These are phyloP conservation scores for Serendipita indica DNA, from an alignment of 768 basidiomycete species.

Conservation along the genomic window DNA sequence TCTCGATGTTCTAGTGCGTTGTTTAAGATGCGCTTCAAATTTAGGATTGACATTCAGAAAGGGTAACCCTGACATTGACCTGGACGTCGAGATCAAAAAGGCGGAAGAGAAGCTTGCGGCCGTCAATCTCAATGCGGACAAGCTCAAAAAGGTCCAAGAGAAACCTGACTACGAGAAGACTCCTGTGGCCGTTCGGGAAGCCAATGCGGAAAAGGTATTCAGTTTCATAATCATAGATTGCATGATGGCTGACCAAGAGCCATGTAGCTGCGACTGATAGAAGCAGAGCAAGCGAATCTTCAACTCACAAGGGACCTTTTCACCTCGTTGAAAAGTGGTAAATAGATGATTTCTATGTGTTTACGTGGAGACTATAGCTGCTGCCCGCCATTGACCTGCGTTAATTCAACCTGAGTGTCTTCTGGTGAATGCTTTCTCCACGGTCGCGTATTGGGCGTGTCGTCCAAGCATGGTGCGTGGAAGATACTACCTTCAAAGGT, in stretches of 20 bases:
- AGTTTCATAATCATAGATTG: constrained; percentile 13
- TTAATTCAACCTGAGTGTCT: no score
- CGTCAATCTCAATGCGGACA: constrained; percentile 51
- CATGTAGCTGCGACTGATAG: background rate
- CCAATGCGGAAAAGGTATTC: constrained; percentile 69
- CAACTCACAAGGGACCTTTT: constrained; percentile 1
- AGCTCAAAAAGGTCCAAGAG: constrained; percentile 55
- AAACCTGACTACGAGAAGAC: constrained; percentile 66
- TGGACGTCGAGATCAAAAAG: constrained; percentile 77
- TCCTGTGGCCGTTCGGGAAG: constrained; percentile 55
- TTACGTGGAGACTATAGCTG: no score
- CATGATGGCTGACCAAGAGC: background rate
- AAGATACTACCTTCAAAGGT: constrained; percentile 8
- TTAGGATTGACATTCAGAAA: background rate
- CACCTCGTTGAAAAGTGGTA: background rate
- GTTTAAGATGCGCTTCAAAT: background rate
- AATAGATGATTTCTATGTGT: no score
- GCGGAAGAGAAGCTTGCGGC: constrained; percentile 80
- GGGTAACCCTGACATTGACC: constrained; percentile 29
- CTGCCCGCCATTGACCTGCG: no score
- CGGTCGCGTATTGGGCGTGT: background rate
- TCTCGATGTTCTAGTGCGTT: constrained; percentile 67
- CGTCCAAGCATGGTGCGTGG: constrained; percentile 10
- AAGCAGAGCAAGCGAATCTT: background rate
- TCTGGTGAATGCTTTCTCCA: no score